Percentiles rank a stretch among this genome's conserved stretches.
Conservation (phyloP, 257 asterid species). For the Solanum lycopersicoides region DNA sequence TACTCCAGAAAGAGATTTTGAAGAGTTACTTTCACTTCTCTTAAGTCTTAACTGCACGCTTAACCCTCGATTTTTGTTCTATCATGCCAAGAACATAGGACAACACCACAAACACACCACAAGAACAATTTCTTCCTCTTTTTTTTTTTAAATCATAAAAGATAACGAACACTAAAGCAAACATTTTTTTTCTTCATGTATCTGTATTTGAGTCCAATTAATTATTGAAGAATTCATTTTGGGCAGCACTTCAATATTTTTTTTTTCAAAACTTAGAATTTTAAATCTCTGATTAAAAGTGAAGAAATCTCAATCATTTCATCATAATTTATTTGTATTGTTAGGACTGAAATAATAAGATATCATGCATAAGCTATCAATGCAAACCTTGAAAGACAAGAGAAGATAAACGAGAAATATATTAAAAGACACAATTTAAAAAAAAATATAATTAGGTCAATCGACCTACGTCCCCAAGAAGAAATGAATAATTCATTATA, state of each 20-base stretch:
- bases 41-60: not conserved
- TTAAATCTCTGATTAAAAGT: too few relatives aligned
- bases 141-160: not conserved
- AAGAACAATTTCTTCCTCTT: not conserved
- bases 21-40: conserved; percentile 5
- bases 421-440: not conserved
- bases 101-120: conserved; percentile 5
- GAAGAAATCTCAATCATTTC: too few relatives aligned
- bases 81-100: not conserved
- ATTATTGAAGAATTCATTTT: too few relatives aligned
- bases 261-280: too few relatives aligned
- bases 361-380: not conserved
- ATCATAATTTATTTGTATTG: too few relatives aligned
- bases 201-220: not conserved
- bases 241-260: not conserved
- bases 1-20: not conserved
- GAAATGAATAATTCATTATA: too few relatives aligned
- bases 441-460: too few relatives aligned
- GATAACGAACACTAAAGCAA: not conserved
- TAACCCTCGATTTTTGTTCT: not conserved
- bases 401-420: not conserved
- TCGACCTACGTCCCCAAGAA: accelerated
- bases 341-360: too few relatives aligned
- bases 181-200: not conserved
- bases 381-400: accelerated